Percentiles rank a stretch among this genome's conserved stretches.
These are phyloP conservation scores for Hypocreales sp. DNA, from an alignment of 2,329 filamentous ascomycete species.

Conservation along the genomic window DNA sequence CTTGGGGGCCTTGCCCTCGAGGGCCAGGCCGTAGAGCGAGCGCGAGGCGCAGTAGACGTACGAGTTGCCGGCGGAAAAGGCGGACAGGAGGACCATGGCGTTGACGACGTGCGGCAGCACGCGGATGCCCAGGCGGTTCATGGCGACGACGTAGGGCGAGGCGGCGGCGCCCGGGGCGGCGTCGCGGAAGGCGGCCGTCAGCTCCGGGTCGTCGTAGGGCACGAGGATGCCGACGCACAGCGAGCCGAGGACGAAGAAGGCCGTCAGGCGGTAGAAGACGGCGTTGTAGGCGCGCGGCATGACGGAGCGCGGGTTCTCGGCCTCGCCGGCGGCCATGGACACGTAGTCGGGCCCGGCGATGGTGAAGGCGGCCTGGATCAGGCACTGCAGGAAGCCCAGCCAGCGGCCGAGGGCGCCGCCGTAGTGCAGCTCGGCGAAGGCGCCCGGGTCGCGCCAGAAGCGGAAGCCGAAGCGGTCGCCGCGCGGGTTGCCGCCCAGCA, in stretches of 20 bases:
- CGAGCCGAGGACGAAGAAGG: constrained; percentile 62
- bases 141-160: constrained; percentile 52
- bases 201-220: constrained; percentile 48
- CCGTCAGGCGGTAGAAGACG: constrained; percentile 62
- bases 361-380: constrained; percentile 56
- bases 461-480: constrained; percentile 58
- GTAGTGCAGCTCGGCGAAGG: constrained; percentile 52
- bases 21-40: constrained; percentile 51
- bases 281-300: constrained; percentile 64
- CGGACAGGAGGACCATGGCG: constrained; percentile 52
- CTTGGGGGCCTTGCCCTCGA: constrained; percentile 50
- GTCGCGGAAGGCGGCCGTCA: constrained; percentile 43
- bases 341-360: constrained; percentile 56
- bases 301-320: constrained; percentile 51
- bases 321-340: constrained; percentile 53
- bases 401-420: constrained; percentile 53
- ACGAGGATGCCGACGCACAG: constrained; percentile 59
- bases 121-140: constrained; percentile 47
- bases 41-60: constrained; percentile 50
- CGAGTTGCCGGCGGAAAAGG: constrained; percentile 52
- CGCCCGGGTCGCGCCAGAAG: constrained; percentile 50
- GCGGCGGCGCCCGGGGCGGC: constrained; percentile 51
- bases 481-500: constrained; percentile 68
- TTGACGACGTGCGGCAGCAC: constrained; percentile 59
- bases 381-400: constrained; percentile 60